Conservation (phyloP, 306 rosid genomes). For the Trifolium repens region DNA sequence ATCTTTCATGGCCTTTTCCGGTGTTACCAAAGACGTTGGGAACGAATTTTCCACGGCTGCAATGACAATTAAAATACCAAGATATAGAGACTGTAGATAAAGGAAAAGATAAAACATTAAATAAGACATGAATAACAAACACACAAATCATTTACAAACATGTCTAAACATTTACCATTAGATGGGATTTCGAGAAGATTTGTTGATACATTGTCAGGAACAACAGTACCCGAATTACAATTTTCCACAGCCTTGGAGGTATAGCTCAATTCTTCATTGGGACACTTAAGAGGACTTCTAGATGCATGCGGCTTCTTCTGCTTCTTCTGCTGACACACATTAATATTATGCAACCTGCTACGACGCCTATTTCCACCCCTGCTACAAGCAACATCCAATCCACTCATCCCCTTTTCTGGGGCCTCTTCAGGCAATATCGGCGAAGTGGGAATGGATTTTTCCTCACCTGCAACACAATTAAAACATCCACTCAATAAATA, state of each 20-base stretch:
- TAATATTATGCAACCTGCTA: constrained; percentile 35
- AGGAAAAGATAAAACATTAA: background rate
- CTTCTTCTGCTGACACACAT: background rate
- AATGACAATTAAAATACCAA: constrained; percentile 5
- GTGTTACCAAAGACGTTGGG: constrained; percentile 2
- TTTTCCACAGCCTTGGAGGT: background rate
- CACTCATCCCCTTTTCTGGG: constrained; percentile 12
- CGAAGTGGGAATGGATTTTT: constrained; percentile 19
- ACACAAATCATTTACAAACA: constrained; percentile 5
- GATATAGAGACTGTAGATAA: background rate
- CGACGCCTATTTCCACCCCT: constrained; percentile 8
- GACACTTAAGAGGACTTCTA: background rate
- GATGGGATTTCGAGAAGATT: constrained; percentile 22
- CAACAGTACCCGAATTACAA: background rate
- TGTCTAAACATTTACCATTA: constrained; percentile 27
- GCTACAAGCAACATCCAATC: constrained; percentile 25
- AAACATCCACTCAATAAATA: background rate
- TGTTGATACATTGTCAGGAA: background rate
- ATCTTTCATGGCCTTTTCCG: background rate
- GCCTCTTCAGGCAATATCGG: background rate
- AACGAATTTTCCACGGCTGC: constrained; percentile 25
- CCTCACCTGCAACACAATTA: constrained; percentile 3
- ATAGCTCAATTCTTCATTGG: background rate
- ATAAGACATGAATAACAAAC: background rate
- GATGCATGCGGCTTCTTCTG: background rate